A percentile compares a stretch with the other conserved stretches of the same genome.
Conservation (phyloP, 169 alveolate genomes). For the Eimeria nieschulzi region DNA sequence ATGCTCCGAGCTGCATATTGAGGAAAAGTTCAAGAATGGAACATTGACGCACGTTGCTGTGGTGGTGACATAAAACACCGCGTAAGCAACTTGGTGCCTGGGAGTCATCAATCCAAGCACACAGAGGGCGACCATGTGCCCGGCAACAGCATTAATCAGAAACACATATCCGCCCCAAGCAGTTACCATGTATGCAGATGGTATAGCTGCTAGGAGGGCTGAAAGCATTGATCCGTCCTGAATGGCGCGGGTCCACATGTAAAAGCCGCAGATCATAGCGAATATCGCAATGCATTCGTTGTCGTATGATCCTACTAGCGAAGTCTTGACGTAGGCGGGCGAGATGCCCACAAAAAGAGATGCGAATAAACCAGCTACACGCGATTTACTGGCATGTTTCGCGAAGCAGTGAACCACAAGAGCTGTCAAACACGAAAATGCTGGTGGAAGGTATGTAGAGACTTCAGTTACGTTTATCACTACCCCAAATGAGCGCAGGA, state of each 20-base stretch:
- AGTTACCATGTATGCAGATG: conserved; percentile 87
- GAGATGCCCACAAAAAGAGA: conserved; percentile 96
- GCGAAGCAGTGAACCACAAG: conserved; percentile 82
- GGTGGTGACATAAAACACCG: conserved; percentile 94
- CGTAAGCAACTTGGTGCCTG: conserved; percentile 91
- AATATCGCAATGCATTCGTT: conserved; percentile 98
- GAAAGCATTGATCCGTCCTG: conserved; percentile 92
- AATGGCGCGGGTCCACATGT: conserved; percentile 93
- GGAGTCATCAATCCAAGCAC: conserved; percentile 90
- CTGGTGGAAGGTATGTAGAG: conserved; percentile 97
- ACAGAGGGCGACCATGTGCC: conserved; percentile 90
- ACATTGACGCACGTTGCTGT: conserved; percentile 94
- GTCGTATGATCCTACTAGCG: conserved; percentile 95
- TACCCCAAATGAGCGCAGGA: conserved; percentile 72
- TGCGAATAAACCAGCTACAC: conserved; percentile 95
- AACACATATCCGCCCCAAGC: conserved; percentile 99
- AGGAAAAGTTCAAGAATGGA: conserved; percentile 95
- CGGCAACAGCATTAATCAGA: conserved; percentile 95
- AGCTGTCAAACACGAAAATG: conserved; percentile 94
- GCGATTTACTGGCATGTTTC: conserved; percentile 86
- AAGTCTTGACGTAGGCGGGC: conserved; percentile 96
- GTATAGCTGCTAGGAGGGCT: conserved; percentile 84
- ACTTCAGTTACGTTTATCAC: conserved; percentile 94
- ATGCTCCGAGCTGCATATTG: conserved; percentile 95
- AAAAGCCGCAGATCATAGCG: conserved; percentile 95